These are phyloP conservation scores for Solanum hybrid DNA, from an alignment of 305 asterid genomes.

Conservation along the genomic window DNA sequence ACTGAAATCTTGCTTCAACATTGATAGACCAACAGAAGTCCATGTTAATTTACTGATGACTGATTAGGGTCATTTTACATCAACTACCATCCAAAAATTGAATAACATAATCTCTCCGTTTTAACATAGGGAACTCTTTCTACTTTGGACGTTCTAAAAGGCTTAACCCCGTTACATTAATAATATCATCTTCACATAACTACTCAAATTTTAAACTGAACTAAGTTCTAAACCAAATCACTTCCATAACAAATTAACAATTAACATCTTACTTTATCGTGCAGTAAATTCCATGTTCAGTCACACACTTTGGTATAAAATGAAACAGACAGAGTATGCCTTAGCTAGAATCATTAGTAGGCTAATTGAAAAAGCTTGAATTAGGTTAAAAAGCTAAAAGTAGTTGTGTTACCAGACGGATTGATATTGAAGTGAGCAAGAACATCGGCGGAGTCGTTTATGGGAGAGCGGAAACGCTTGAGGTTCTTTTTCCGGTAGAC, in stretches of 20 bases:
- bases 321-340: background rate
- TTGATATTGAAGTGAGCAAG: conserved; percentile 57
- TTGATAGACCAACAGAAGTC: background rate
- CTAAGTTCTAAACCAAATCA: background rate
- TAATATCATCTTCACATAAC: background rate
- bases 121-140: background rate
- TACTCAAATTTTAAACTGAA: background rate
- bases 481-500: conserved; percentile 55
- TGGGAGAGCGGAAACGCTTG: conserved; percentile 50
- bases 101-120: background rate
- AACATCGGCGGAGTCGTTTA: conserved; percentile 54
- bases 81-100: background rate
- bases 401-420: conserved; percentile 29
- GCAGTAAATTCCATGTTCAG: background rate
- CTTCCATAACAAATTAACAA: background rate
- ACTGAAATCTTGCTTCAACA: background rate
- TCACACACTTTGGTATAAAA: background rate
- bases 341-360: background rate
- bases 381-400: background rate
- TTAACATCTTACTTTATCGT: background rate
- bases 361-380: background rate
- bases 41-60: background rate
- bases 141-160: background rate
- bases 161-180: background rate
- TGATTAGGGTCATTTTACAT: background rate